These are phyloP conservation scores for Russula virescens DNA, from an alignment of 768 basidiomycete genomes.

Conservation along the genomic window DNA sequence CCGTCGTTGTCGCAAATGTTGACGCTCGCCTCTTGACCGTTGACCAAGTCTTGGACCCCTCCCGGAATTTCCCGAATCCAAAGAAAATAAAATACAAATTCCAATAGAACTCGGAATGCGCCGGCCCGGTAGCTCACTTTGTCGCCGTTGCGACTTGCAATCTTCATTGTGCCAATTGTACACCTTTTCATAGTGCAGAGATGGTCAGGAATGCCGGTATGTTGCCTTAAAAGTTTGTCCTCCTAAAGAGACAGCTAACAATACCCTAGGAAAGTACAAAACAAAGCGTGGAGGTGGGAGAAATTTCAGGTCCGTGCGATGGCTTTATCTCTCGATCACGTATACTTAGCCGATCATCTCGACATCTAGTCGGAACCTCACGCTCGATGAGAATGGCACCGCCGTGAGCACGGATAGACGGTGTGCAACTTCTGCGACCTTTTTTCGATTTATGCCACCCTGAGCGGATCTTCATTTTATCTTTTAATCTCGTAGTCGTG, in stretches of 20 bases:
- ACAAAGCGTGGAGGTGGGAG: constrained; percentile 40
- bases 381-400: constrained; percentile 29
- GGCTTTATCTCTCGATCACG: no score
- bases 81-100: not conserved
- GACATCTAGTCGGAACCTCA: constrained; percentile 21
- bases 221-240: not conserved
- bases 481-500: constrained; percentile 1
- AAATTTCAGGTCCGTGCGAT: constrained; percentile 32
- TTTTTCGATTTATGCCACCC: not conserved
- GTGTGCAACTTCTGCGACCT: constrained; percentile 4
- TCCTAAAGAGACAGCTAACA: no score
- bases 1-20: not conserved
- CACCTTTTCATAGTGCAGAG: not conserved
- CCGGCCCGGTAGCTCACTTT: no score
- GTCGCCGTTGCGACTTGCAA: no score
- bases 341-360: constrained; percentile 11
- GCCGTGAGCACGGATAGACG: constrained; percentile 26
- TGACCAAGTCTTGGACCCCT: no score
- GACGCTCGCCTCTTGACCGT: no score
- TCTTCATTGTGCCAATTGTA: no score
- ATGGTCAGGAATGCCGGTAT: constrained; percentile 12
- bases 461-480: not conserved
- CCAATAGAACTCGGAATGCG: no score
- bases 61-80: not conserved
- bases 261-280: constrained; percentile 37